These are phyloP conservation scores for Pterulicium gracile DNA, from an alignment of 1,284 basidiomycete genomes.

Conservation along the genomic window DNA sequence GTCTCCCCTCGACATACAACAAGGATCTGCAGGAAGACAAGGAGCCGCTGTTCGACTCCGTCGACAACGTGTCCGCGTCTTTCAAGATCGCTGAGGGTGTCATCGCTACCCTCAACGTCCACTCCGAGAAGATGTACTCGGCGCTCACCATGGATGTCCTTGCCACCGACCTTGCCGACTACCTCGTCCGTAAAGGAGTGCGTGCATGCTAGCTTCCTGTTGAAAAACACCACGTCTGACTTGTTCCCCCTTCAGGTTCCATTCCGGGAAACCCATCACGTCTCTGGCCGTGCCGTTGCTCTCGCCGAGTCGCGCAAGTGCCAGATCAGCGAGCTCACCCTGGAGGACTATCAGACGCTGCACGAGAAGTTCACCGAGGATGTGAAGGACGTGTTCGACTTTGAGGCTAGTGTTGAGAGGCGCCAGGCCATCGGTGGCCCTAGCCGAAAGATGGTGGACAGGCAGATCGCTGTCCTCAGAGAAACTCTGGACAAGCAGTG, in stretches of 20 bases:
- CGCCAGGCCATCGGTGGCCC: slow-evolving; percentile 90
- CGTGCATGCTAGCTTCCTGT: slow-evolving; percentile 19
- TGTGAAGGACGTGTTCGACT: slow-evolving; percentile 77
- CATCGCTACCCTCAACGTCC: slow-evolving; percentile 85
- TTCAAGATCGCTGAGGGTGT: slow-evolving; percentile 93
- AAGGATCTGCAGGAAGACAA: slow-evolving; percentile 99
- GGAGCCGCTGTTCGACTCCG: slow-evolving; percentile 91
- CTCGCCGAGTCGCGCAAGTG: slow-evolving; percentile 80
- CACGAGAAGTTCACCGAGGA: slow-evolving; percentile 78
- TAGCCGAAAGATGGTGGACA: slow-evolving; percentile 72
- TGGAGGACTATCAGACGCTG: slow-evolving; percentile 72
- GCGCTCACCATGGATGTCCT: slow-evolving; percentile 95
- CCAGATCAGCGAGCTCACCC: slow-evolving; percentile 72
- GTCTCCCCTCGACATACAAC: slow-evolving; percentile 97
- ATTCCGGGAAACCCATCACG: slow-evolving; percentile 97
- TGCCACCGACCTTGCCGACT: slow-evolving; percentile 95
- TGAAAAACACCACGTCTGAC: slow-evolving; percentile 7
- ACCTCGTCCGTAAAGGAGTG: slow-evolving; percentile 95
- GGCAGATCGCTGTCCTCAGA: slow-evolving; percentile 73
- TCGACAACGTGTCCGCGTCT: slow-evolving; percentile 85
- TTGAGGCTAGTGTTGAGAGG: slow-evolving; percentile 93
- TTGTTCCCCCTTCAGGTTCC: slow-evolving; percentile 45
- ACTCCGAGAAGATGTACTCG: slow-evolving; percentile 81
- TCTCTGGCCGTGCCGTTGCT: slow-evolving; percentile 93
- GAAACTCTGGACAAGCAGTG: slow-evolving; percentile 27